phyloP scores from a whole-genome alignment of 257 asterid species.

The Lantana camara region DNA sequence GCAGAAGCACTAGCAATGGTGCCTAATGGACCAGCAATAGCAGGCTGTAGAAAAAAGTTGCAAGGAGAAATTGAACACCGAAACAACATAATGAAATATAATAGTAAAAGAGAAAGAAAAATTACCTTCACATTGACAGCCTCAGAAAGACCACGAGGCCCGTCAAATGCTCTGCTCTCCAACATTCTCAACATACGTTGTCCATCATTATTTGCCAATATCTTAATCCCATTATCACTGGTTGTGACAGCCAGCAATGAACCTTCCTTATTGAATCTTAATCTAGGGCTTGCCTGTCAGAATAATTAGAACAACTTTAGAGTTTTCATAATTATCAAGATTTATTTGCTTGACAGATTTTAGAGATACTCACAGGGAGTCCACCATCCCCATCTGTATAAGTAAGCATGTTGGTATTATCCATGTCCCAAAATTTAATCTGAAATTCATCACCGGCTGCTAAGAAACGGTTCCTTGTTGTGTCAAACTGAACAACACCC shows the following conservation, averaged over 20 bases:
- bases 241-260: constrained; percentile 91
- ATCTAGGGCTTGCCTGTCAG: constrained; percentile 89
- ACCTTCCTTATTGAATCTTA: constrained; percentile 94
- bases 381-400: constrained; percentile 87
- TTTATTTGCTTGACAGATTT: constrained; percentile 28
- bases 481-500: constrained; percentile 92
- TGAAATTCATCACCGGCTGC: constrained; percentile 96
- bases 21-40: constrained; percentile 69
- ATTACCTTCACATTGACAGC: constrained; percentile 73
- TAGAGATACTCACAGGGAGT: constrained; percentile 76
- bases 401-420: constrained; percentile 63
- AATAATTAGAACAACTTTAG: constrained; percentile 29
- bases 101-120: constrained; percentile 15
- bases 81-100: neutral
- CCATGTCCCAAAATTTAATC: constrained; percentile 97
- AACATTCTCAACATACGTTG: constrained; percentile 89
- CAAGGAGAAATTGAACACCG: neutral
- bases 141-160: constrained; percentile 77
- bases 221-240: constrained; percentile 90
- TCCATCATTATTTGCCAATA: constrained; percentile 85
- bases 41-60: constrained; percentile 54
- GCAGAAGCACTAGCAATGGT: constrained; percentile 63
- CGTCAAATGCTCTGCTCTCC: constrained; percentile 85
- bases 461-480: constrained; percentile 80
- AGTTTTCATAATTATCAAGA: constrained; percentile 21